phyloP scores from a whole-genome alignment of 2,329 filamentous ascomycete genomes.

The Colletotrichum sojae region DNA sequence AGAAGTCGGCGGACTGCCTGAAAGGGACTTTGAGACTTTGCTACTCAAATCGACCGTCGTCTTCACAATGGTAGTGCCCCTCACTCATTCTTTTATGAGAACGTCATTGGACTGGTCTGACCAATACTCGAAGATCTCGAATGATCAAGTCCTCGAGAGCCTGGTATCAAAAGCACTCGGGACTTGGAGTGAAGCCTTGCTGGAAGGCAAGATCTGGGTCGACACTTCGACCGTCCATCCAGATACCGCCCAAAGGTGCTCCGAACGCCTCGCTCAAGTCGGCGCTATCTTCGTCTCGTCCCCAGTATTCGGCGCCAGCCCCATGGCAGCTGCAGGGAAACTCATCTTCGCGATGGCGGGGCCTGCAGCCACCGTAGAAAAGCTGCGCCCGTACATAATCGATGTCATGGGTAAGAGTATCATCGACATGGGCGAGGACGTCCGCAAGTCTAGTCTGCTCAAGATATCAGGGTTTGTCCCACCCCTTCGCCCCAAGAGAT shows the following conservation, averaged over 20 bases:
- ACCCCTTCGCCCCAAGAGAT: not conserved
- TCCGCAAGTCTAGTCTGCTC: slow-evolving; percentile 55
- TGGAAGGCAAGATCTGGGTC: slow-evolving; percentile 42
- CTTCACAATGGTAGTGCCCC: slow-evolving; percentile 55
- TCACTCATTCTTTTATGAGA: not conserved
- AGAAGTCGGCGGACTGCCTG: slow-evolving; percentile 50
- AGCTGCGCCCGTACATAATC: slow-evolving; percentile 55
- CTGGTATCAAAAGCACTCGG: slow-evolving; percentile 24
- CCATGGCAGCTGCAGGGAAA: slow-evolving; percentile 58
- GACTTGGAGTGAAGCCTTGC: slow-evolving; percentile 9
- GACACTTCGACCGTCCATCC: slow-evolving; percentile 48
- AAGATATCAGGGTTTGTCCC: slow-evolving; percentile 56
- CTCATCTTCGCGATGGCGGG: slow-evolving; percentile 59
- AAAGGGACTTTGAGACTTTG: slow-evolving; percentile 52
- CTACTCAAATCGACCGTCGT: slow-evolving; percentile 55
- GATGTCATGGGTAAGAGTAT: slow-evolving; percentile 56
- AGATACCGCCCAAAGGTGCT: slow-evolving; percentile 46
- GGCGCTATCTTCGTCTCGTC: slow-evolving; percentile 50
- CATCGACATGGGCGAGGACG: slow-evolving; percentile 58
- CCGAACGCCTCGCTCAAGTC: slow-evolving; percentile 19
- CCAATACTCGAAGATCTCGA: slow-evolving; percentile 17
- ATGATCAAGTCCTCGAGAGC: slow-evolving; percentile 27
- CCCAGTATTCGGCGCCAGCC: slow-evolving; percentile 58
- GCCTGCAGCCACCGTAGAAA: slow-evolving; percentile 48
- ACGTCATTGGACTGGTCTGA: not conserved